A percentile compares a stretch with the other conserved stretches of the same genome.
These are phyloP conservation scores for Suhomyces wounanorum DNA, from an alignment of 1,139 yeast species.

Conservation along the genomic window DNA sequence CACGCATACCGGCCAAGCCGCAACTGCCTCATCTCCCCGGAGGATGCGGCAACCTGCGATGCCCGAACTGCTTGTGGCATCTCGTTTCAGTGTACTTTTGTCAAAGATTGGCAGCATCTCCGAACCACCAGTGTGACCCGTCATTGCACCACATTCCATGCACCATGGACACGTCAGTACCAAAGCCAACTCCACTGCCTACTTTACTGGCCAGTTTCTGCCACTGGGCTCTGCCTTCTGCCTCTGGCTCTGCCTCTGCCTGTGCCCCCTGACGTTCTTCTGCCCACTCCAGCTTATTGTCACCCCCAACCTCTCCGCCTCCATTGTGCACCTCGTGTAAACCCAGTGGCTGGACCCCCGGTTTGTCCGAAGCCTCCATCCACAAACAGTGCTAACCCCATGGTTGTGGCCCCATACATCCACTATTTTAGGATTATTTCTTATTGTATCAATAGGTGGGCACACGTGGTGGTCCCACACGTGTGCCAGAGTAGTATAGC, in stretches of 20 bases:
- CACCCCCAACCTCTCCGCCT: not conserved
- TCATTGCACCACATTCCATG: too few relatives aligned
- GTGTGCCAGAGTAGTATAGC: not conserved
- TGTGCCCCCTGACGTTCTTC: too few relatives aligned
- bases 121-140: too few relatives aligned
- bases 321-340: not conserved
- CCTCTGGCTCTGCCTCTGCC: too few relatives aligned
- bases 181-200: too few relatives aligned
- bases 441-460: not conserved
- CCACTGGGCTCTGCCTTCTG: too few relatives aligned
- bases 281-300: too few relatives aligned
- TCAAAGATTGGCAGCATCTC: not conserved
- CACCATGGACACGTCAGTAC: too few relatives aligned
- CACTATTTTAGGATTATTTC: not conserved
- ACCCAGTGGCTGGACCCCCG: not conserved
- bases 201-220: too few relatives aligned
- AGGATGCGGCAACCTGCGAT: not conserved
- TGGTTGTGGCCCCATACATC: not conserved
- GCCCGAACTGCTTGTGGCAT: not conserved
- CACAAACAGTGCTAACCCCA: not conserved
- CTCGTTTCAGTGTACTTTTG: not conserved
- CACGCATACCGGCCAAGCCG: not conserved
- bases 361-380: not conserved
- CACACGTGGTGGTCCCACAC: constrained; percentile 1
- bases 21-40: not conserved